phyloP scores from a whole-genome alignment of 208 protist genomes.

The Spongospora subterranea region DNA sequence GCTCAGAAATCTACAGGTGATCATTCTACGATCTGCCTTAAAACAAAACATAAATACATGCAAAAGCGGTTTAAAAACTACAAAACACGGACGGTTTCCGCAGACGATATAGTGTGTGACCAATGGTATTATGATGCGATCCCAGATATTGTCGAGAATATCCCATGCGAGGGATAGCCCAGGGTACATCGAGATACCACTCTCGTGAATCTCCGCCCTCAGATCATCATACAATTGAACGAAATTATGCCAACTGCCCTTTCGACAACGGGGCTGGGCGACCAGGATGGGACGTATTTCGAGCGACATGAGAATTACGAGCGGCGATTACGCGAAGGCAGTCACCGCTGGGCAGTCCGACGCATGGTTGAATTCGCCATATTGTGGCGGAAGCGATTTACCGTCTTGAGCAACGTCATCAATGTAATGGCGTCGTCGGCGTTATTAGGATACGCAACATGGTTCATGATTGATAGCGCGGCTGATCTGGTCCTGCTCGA shows the following conservation, averaged over 20 bases:
- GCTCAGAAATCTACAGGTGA: too few relatives aligned
- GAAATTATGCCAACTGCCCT: not conserved
- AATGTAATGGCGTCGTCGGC: not conserved
- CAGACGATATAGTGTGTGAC: not conserved
- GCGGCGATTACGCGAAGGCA: not conserved
- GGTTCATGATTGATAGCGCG: not conserved
- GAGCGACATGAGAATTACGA: conserved; percentile 42
- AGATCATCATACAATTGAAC: not conserved
- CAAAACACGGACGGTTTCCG: not conserved
- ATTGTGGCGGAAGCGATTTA: conserved; percentile 14
- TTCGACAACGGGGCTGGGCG: not conserved
- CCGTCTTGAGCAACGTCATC: not conserved
- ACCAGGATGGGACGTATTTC: not conserved
- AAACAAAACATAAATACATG: not conserved
- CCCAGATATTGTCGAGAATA: not conserved
- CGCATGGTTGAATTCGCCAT: not conserved
- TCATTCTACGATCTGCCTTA: not conserved
- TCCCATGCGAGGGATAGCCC: not conserved
- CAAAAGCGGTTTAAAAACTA: too few relatives aligned
- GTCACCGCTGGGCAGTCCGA: not conserved
- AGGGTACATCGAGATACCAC: too few relatives aligned
- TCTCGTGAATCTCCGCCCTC: too few relatives aligned
- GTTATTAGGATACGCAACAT: not conserved
- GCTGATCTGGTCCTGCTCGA: not conserved
- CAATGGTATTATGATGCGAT: not conserved